phyloP scores from a whole-genome alignment of 768 basidiomycete genomes.

The Trametes meyenii region DNA sequence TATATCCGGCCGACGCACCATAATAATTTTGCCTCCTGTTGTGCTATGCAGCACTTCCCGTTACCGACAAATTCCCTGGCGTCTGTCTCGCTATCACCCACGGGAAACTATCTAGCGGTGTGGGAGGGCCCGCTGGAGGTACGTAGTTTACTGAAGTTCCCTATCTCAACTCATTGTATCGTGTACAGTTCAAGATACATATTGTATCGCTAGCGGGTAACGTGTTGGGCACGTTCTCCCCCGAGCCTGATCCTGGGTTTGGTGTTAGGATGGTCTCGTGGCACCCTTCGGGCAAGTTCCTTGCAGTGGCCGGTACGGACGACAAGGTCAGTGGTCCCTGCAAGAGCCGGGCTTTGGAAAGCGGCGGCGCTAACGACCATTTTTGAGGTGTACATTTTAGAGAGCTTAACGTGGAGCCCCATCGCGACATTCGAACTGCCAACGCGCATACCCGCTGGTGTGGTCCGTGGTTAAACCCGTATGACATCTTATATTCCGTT shows the following conservation, averaged over 20 bases:
- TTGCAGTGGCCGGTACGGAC: slow-evolving; percentile 87
- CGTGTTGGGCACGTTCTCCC: slow-evolving; percentile 65
- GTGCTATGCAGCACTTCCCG: slow-evolving; percentile 69
- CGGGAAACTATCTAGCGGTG: slow-evolving; percentile 71
- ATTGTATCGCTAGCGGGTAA: slow-evolving; percentile 70
- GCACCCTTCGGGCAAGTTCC: slow-evolving; percentile 85
- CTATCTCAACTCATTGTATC: neutral
- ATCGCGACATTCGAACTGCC: slow-evolving; percentile 65
- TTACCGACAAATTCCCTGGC: slow-evolving; percentile 73
- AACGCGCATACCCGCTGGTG: slow-evolving; percentile 54
- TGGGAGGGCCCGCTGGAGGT: slow-evolving; percentile 91
- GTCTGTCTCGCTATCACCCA: slow-evolving; percentile 75
- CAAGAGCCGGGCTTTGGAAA: too few species aligned
- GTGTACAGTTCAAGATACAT: slow-evolving; percentile 70
- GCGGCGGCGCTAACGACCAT: neutral
- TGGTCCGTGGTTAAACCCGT: slow-evolving; percentile 27
- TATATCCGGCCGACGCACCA: neutral
- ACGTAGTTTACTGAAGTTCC: neutral
- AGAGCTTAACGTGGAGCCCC: slow-evolving; percentile 74
- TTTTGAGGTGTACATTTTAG: slow-evolving; percentile 71
- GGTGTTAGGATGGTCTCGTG: slow-evolving; percentile 80
- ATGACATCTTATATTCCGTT: neutral
- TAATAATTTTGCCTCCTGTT: neutral
- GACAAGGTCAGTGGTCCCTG: slow-evolving; percentile 60
- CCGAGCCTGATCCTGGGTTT: slow-evolving; percentile 77